Percentiles rank a stretch among this genome's conserved stretches.
These are phyloP conservation scores for Mycena maculata DNA, from an alignment of 768 basidiomycete species.

Conservation along the genomic window DNA sequence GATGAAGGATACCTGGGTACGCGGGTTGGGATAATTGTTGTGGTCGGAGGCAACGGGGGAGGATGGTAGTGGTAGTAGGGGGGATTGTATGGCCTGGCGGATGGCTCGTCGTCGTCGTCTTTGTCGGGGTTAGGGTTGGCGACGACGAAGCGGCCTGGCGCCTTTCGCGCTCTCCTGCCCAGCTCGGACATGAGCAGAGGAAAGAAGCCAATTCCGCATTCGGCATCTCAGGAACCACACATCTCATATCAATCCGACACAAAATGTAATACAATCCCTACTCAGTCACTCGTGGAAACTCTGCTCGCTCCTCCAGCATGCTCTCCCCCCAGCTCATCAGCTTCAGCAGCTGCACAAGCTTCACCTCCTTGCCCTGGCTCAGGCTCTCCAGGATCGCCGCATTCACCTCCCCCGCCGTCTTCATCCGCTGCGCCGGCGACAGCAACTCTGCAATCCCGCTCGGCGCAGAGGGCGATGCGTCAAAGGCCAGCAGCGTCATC, in stretches of 20 bases:
- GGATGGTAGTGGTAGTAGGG: constrained; percentile 45
- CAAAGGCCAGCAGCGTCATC: constrained; percentile 92
- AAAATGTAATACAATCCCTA: too few relatives aligned
- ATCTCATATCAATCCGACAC: too few relatives aligned
- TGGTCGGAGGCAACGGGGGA: constrained; percentile 50
- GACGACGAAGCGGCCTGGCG: constrained; percentile 57
- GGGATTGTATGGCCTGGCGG: constrained; percentile 36
- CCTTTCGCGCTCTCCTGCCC: constrained; percentile 56
- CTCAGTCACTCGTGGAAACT: constrained; percentile 66
- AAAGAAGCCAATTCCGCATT: neutral
- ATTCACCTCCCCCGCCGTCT: constrained; percentile 96
- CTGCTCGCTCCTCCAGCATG: constrained; percentile 79
- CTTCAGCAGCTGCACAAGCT: constrained; percentile 84
- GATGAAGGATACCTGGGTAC: constrained; percentile 51
- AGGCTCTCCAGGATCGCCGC: constrained; percentile 93
- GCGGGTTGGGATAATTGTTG: constrained; percentile 39
- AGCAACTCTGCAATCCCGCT: constrained; percentile 80
- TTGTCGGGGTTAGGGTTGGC: constrained; percentile 68
- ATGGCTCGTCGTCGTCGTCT: constrained; percentile 46
- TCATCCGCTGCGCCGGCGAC: constrained; percentile 88
- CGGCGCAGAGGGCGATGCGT: constrained; percentile 70
- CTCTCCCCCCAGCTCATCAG: constrained; percentile 91
- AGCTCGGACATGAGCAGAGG: constrained; percentile 70
- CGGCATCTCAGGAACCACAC: constrained; percentile 32
- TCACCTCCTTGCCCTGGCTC: constrained; percentile 93